Base-by-base conservation (phyloP, 495 filamentous ascomycete genomes). In the Xylaria curta region DNA sequence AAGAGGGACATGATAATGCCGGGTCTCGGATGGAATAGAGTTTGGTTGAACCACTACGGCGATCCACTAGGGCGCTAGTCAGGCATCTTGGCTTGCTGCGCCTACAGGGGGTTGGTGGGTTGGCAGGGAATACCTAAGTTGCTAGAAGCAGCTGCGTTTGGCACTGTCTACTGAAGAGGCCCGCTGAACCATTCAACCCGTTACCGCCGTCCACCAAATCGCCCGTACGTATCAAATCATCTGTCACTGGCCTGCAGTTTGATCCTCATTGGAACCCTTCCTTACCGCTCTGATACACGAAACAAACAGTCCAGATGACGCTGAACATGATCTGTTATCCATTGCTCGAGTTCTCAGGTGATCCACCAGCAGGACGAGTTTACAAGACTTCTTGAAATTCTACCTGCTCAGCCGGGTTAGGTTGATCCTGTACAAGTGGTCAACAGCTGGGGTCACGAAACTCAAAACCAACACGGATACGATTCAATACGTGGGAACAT, bases 351-450 rank as follows among this genome's bases (percentile, higher is more conserved):
- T 49, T 21, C 13, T 65, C 62, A 65, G 62, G 24, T 49, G 62
- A 65, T 47, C 42, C 40, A 65, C 21, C 15, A 19, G 26, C 26
- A 63, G 28, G n/a, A 28, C 12, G 0, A 53, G 26, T 31, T 15
- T 26, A 13, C 26, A 31, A 4, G 0, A 24, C 53, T 31, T 4
- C 3, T 31, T 4, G 26, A 31, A 31, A n/a, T 51, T 51, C n/a
- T 21, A 65, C 42, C 46, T 66, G 63, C 44, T 66, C 46, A 66
- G 63, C 63, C 63, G 49, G 63, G 46, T 53, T 53, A 38, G 62
- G 42, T 65, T 49, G 62, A 63, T 44, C 60, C 60, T 63, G 60
- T 63, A 28, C 15, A 44, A 17, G 28, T 59, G 56, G 31, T 24
- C 59, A 33, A 24, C 10, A 21, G 59, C 33, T 24, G 28, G 31